Evolutionary conservation across 179 eudicot species (phyloP), one percentile per base, ranked within the genome.

Genomic region (Beta macrorhiza): DNA sequence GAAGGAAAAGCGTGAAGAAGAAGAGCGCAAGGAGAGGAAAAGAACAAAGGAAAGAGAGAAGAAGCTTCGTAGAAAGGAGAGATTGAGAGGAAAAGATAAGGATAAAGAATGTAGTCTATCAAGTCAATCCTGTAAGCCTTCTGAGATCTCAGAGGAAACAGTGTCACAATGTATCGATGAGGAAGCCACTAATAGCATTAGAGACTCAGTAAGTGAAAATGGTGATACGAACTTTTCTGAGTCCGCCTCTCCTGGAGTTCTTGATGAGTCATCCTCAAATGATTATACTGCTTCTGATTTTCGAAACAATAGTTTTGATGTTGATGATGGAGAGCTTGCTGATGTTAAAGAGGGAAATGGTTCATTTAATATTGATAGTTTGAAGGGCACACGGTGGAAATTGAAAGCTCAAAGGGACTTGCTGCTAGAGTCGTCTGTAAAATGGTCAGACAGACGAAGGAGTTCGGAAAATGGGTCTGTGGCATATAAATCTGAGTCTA

Each of bases 1-100:
- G 85, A 97, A 91, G 80, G 99, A 97, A 88, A 97, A 94, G 84
- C 97, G 95, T 70, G 97, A 94, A 87, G 99, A 94, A 86, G 98
- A 94, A 89, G 98, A 91, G 78, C 93, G 97, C 52, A 93, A 92
- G 89, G 99, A 97, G 83, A 86, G 97, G 81, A 93, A 90, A 85
- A 92, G 93, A 87, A 87, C 86, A 25, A 97, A 97, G 85, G 99
- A 97, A 86, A 88, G 93, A 87, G 99, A 97, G 88, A 97, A 97
- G 80, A 97, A 94, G 86, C 97, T 91, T 6, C 89, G 98, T 53
- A 91, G 97, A 85, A 97, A 94, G 84, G 99, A 97, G 91, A 92
- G 98, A 83, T 81, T 93, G 83, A 94, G 94, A 85, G 96, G 84
- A 32, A 96, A 96, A 85, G 97, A 91, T 65, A 97, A 90, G 79